Base-by-base conservation (phyloP, 306 rosid genomes). In the Pyrus betulifolia region DNA sequence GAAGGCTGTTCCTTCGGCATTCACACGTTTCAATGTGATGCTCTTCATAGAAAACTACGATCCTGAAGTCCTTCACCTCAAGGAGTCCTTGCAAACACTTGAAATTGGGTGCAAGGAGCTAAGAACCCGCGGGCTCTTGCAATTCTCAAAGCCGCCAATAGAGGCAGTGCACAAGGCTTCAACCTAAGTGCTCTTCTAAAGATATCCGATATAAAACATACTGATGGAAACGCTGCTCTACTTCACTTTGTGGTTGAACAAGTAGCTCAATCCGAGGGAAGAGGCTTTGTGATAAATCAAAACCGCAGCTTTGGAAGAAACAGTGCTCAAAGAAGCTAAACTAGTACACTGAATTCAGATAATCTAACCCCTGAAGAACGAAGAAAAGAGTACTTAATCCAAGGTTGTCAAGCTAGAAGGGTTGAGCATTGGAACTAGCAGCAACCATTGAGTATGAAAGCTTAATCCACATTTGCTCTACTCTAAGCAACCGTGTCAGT, bases 241-340 rank as follows among this genome's bases (percentile, higher is more conserved):
- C 96, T 95, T 68, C 93, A 87, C 81, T 92, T 88, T 55, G 87
- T 95, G 23, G 97, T 92, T 18, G 93, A 90, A 75, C 92, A 95
- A 91, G 92, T 92, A 1, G 89, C 82, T 42, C 87, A 82, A n/a
- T 92, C 96, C 18, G 97, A 90, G 81, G 96, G 97, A 1, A 81
- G 60, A 76, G 77, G 81, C 15, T 71, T 74, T 54, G 62, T 78
- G 83, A 79, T 70, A 11, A 46, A 80, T 82, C 78, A 69, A n/a
- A 83, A 77, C 61, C 46, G 71, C 49, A 75, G 69, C 64, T 30
- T 69, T 57, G 66, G 27, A 38, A 64, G 46, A 62, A 78, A 55
- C 67, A 63, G 58, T 55, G 68, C 67, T 49, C 55, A 49, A 49
- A 49, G 55, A 49, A 49, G 55, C 80, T 74, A 73, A 27, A 64